These are phyloP conservation scores for Silene coronaria DNA, from an alignment of 179 eudicot species.

Conservation along the genomic window DNA sequence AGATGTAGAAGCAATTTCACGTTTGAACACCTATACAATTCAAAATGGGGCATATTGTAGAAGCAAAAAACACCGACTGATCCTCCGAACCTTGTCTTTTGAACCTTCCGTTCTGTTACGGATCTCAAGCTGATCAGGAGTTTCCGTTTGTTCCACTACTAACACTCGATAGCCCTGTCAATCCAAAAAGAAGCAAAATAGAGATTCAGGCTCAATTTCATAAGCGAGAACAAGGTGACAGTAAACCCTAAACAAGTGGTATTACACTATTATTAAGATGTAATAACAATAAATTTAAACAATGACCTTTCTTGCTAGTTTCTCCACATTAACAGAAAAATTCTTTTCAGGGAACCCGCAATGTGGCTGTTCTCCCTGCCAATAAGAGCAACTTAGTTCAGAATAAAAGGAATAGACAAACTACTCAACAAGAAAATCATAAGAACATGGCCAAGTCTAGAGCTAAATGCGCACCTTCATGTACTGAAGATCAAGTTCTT, in stretches of 20 bases:
- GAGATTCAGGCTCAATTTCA: slow-evolving; percentile 5
- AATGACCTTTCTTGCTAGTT: slow-evolving; percentile 81
- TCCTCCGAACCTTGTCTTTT: slow-evolving; percentile 71
- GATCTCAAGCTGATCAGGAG: slow-evolving; percentile 84
- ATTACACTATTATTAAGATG: not conserved
- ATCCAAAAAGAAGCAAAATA: slow-evolving; percentile 18
- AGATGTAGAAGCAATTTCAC: too few species aligned
- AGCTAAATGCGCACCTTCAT: slow-evolving; percentile 64
- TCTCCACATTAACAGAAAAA: slow-evolving; percentile 71
- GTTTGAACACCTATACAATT: slow-evolving; percentile 66
- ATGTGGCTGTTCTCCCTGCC: slow-evolving; percentile 95
- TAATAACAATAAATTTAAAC: not conserved
- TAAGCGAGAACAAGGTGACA: slow-evolving; percentile 1
- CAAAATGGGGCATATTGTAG: not conserved
- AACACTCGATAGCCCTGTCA: slow-evolving; percentile 91
- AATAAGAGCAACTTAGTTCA: slow-evolving; percentile 19
- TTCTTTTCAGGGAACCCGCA: slow-evolving; percentile 98
- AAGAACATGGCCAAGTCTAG: not conserved
- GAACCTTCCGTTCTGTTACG: slow-evolving; percentile 81
- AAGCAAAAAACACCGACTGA: not conserved
- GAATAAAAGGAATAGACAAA: not conserved
- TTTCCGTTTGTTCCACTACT: slow-evolving; percentile 97
- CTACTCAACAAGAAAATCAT: not conserved
- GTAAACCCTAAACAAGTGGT: not conserved
- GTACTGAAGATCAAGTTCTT: slow-evolving; percentile 93